A percentile compares a stretch with the other conserved stretches of the same genome.
Evolutionary conservation across 2,329 filamentous ascomycete genomes (phyloP).

Genomic region (Bertia moriformis): DNA sequence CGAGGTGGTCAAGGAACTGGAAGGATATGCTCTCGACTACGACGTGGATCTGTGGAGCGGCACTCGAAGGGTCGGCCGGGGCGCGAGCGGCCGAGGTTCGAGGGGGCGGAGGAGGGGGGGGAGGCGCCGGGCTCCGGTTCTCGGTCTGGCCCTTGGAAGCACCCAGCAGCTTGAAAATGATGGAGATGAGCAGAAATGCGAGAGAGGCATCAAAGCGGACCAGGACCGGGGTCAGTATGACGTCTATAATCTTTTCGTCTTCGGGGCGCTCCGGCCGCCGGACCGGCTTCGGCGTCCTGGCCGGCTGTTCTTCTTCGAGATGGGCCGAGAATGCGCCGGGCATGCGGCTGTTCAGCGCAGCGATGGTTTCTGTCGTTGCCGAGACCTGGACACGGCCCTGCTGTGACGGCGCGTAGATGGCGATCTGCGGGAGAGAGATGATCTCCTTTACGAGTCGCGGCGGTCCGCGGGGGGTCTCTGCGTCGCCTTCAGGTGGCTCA

Average conservation of each 20-base stretch:
- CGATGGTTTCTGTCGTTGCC: slow-evolving; percentile 6
- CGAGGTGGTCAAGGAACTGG: slow-evolving; percentile 20
- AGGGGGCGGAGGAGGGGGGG: too few relatives aligned
- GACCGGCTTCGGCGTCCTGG: slow-evolving; percentile 6
- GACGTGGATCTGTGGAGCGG: too few relatives aligned
- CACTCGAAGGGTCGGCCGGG: too few relatives aligned
- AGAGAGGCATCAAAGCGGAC: slow-evolving; percentile 40
- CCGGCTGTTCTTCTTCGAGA: slow-evolving; percentile 11
- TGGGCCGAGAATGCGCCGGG: slow-evolving; percentile 47
- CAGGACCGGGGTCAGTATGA: slow-evolving; percentile 33
- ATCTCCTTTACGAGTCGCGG: slow-evolving; percentile 41
- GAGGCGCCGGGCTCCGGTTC: too few relatives aligned
- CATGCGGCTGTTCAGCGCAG: slow-evolving; percentile 25
- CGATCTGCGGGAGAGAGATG: slow-evolving; percentile 31
- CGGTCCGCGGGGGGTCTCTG: slow-evolving; percentile 33
- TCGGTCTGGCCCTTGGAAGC: too few relatives aligned
- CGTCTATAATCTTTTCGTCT: slow-evolving; percentile 23
- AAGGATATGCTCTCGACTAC: slow-evolving; percentile 13
- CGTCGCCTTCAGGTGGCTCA: slow-evolving; percentile 13
- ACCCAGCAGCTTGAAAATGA: slow-evolving; percentile 31
- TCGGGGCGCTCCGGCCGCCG: slow-evolving; percentile 4
- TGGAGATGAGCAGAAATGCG: slow-evolving; percentile 35
- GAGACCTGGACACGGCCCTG: slow-evolving; percentile 27
- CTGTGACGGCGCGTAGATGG: slow-evolving; percentile 35
- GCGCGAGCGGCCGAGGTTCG: too few relatives aligned